These are phyloP conservation scores for Fusarium bactridioides DNA, from an alignment of 2,329 filamentous ascomycete genomes.

Conservation along the genomic window DNA sequence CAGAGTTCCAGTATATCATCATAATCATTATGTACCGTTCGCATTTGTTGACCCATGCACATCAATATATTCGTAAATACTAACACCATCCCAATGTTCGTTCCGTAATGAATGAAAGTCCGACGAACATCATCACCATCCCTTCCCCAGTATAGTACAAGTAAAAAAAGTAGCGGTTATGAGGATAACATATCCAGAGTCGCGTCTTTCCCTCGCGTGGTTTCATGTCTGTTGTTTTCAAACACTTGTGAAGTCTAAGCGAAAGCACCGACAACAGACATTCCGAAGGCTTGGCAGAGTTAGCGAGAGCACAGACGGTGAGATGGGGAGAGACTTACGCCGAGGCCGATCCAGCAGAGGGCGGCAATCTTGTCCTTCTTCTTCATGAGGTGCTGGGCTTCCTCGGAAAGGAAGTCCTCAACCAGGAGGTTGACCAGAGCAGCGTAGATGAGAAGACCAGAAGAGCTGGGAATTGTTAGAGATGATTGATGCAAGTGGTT, in stretches of 20 bases:
- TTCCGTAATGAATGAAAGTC: neutral
- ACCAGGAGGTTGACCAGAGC: slow-evolving; percentile 70
- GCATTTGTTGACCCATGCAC: neutral
- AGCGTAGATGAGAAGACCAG: slow-evolving; percentile 67
- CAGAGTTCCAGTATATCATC: neutral
- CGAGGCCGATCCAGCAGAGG: slow-evolving; percentile 59
- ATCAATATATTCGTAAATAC: slow-evolving; percentile 2
- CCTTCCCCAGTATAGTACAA: neutral
- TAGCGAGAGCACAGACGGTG: neutral
- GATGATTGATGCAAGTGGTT: rapidly evolving
- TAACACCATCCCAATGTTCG: neutral
- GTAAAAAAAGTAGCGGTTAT: neutral
- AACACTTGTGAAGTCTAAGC: slow-evolving; percentile 9
- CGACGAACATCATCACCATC: neutral
- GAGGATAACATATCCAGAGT: neutral
- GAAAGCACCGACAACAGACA: slow-evolving; percentile 31
- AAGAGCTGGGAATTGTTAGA: slow-evolving; percentile 54
- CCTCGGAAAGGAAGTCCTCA: slow-evolving; percentile 71
- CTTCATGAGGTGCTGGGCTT: slow-evolving; percentile 58
- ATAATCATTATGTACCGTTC: neutral
- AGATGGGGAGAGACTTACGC: slow-evolving; percentile 48
- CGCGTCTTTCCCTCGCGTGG: neutral
- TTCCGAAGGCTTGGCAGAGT: slow-evolving; percentile 21
- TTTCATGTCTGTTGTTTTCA: neutral
- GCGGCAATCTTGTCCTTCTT: slow-evolving; percentile 62